Base-by-base conservation (phyloP, 352 stramenopile genomes). In the Phytophthora crassamura region DNA sequence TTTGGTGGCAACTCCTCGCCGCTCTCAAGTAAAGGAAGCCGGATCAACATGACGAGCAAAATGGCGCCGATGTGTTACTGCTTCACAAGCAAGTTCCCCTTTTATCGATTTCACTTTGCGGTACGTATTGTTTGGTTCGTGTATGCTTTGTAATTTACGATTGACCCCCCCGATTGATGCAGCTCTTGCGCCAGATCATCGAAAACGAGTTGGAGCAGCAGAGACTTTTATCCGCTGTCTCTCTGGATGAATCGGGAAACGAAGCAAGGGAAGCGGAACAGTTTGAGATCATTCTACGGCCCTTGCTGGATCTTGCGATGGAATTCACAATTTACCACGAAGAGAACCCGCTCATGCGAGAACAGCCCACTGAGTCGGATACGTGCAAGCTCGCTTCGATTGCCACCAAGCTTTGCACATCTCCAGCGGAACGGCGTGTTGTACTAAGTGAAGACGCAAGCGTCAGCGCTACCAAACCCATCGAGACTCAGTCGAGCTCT, bases 61-160 rank as follows among this genome's bases (percentile, higher is more conserved):
- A 70, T 95, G 35, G 85, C 85, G 10, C 85, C 87, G 1, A 67
- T 89, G 3, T 93, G 85, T 59, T 95, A 89, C 49, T 95, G 85
- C 54, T 85, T 95, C 49, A 95, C 86, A 9, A 92, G 85, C 78
- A 95, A 95, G 32, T 95, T 93, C 45, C 87, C 87, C 9, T 93
- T 95, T 69, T 95, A 95, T 62, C 86, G 86, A 11, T 77, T 95
- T 12, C 84, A 95, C 51, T 95, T 93, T 63, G 67, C 79, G 61
- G 87, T 95, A 54, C 43, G 59, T 43, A 38, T 56, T 15, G 34
- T 39, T 15, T 39, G 28, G 12, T 20, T 55, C 7, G 12, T 16
- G 8, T 38, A 8, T 10, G 7, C 43, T 38, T 45, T 53, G 58
- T 8, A 34, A 38, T 39, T 22, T 36, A 33, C 18, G 14, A 9